Base-by-base conservation (phyloP, 2,329 filamentous ascomycete genomes). In the Dendryphion nanum region DNA sequence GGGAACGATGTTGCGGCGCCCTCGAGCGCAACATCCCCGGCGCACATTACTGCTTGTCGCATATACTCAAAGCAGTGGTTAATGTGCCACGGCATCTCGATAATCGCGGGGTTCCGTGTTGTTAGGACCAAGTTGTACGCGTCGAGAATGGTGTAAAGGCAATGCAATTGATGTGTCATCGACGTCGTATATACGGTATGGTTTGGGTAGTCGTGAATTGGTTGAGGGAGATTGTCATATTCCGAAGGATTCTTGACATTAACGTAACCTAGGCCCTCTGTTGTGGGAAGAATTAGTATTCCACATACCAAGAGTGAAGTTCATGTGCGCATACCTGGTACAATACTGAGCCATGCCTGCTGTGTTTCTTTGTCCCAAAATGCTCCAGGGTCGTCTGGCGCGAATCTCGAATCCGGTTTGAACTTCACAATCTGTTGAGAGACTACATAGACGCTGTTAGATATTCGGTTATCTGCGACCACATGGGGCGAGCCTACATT, bases 61-160 rank as follows among this genome's bases (percentile, higher is more conserved):
- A 63, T 50, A 37, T 63, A 62, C 18, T 62, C 59, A 37, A 61
- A 63, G 42, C 59, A 62, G 41, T 63, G 60, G 32, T 56, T 61
- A 18, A 63, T 49, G 20, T 62, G 60, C 60, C 60, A 63, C 4
- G 57, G 51, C 47, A 59, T 56, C 18, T 60, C 53, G 23, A 61
- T 50, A 5, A 23, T 6, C 6, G 29, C 10, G 1, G 50, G 40
- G 14, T 50, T 18, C 39, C 13, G 17, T 17, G 4, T 38, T 44
- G 3, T 57, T 24, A 18, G 51, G 32, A 59, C 47, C 12, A 45
- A 54, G 38, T 60, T 61, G 44, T 63, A 61, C 5, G 59, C 59
- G 30, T 55, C 55, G 16, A 62, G 37, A 26, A 63, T 55, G 7
- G 59, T 56, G 33, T 63, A 58, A 16, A 63, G 47, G 28, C 59